These are phyloP conservation scores for Leishmania lainsoni DNA, from an alignment of 208 protist species.

Conservation along the genomic window DNA sequence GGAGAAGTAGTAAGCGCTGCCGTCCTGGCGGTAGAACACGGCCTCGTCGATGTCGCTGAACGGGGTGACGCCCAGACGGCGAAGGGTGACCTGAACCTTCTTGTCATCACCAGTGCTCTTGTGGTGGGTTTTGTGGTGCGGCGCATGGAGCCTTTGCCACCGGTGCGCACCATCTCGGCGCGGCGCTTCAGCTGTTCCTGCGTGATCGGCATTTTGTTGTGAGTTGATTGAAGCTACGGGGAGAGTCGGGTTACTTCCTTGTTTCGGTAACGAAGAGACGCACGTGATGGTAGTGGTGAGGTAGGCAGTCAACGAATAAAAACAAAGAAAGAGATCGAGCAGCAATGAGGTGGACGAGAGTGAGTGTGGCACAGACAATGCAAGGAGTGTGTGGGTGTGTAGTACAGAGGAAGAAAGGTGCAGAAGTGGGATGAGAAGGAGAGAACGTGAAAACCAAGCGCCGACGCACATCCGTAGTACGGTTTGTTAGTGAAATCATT, in stretches of 20 bases:
- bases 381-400: background rate
- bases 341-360: background rate
- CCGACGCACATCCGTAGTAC: background rate
- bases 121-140: conserved; percentile 83
- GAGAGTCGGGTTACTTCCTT: background rate
- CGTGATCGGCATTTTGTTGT: conserved; percentile 75
- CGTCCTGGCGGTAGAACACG: conserved; percentile 97
- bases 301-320: background rate
- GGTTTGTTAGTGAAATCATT: background rate
- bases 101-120: conserved; percentile 92
- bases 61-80: conserved; percentile 93
- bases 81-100: conserved; percentile 94
- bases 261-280: background rate
- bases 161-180: conserved; percentile 93
- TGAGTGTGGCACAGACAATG: background rate
- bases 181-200: conserved; percentile 85
- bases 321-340: background rate
- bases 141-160: conserved; percentile 96
- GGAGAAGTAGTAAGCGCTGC: conserved; percentile 95
- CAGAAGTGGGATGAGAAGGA: background rate
- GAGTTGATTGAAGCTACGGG: conserved; percentile 3
- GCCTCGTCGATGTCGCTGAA: conserved; percentile 98
- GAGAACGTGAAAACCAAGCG: background rate
- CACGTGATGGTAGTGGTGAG: background rate
- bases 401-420: background rate